phyloP scores from a whole-genome alignment of 1,284 basidiomycete species.

The Trichosporon faecale region DNA sequence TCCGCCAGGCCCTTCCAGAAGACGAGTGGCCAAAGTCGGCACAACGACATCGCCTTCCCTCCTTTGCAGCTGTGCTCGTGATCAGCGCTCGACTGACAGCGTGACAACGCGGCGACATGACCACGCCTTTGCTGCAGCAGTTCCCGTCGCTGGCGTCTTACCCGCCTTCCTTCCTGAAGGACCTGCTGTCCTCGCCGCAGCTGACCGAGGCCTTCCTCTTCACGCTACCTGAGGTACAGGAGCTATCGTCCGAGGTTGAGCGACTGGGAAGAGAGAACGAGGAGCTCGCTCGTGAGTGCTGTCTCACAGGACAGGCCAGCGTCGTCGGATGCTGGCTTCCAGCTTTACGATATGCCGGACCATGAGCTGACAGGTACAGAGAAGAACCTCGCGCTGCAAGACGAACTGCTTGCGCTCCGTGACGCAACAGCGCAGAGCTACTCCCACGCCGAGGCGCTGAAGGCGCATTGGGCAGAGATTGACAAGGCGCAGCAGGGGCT shows the following conservation, averaged over 20 bases:
- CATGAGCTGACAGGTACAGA: conserved; percentile 53
- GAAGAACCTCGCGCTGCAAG: conserved; percentile 70
- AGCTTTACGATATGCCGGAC: too few species aligned
- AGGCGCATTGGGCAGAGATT: conserved; percentile 74
- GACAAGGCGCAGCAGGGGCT: conserved; percentile 80
- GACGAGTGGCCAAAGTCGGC: background rate
- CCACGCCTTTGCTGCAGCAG: conserved; percentile 47
- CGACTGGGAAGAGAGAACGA: conserved; percentile 78
- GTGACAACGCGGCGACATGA: conserved; percentile 30
- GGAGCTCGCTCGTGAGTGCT: conserved; percentile 68
- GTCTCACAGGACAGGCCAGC: too few species aligned
- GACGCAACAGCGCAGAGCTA: conserved; percentile 79
- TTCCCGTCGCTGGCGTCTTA: conserved; percentile 47
- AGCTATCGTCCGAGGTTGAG: conserved; percentile 68
- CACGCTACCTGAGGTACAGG: conserved; percentile 67
- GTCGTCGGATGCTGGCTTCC: too few species aligned
- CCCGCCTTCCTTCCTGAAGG: conserved; percentile 62
- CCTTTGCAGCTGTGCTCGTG: background rate
- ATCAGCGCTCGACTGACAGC: conserved; percentile 1
- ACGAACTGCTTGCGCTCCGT: conserved; percentile 67
- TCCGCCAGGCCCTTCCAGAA: background rate
- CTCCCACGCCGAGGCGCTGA: conserved; percentile 72
- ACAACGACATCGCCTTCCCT: background rate
- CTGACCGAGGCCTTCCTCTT: conserved; percentile 86
- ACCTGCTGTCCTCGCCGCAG: conserved; percentile 70